Percentiles rank a stretch among this genome's conserved stretches.
phyloP scores from a whole-genome alignment of 2,329 filamentous ascomycete genomes.

The Paecilomyces fulvus region DNA sequence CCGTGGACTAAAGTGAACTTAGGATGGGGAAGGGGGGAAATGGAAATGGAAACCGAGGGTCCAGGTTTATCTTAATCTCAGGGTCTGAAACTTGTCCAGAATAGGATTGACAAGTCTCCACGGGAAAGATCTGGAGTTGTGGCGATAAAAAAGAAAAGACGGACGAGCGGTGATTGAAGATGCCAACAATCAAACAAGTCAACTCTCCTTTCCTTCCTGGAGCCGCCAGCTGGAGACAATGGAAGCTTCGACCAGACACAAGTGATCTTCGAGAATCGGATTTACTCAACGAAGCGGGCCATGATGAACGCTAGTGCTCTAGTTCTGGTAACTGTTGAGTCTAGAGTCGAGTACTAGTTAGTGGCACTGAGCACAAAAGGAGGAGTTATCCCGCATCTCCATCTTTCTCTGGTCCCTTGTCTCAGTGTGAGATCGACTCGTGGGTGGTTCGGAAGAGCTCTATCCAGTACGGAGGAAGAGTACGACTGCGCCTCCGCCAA shows the following conservation, averaged over 20 bases:
- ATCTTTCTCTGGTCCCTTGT: neutral
- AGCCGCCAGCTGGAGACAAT: neutral
- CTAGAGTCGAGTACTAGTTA: neutral
- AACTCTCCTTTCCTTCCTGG: neutral
- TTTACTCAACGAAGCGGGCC: neutral
- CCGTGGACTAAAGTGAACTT: neutral
- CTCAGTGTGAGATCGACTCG: neutral
- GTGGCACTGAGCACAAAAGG: neutral
- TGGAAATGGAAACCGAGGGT: neutral
- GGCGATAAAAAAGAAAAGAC: neutral
- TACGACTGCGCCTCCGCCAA: neutral
- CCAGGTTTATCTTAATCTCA: neutral
- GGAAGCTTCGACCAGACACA: neutral
- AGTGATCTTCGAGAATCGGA: neutral
- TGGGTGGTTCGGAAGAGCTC: neutral
- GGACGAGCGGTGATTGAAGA: neutral
- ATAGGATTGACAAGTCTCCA: neutral
- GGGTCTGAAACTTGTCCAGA: neutral
- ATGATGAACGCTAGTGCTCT: neutral
- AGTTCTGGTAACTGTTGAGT: neutral
- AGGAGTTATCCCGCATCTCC: neutral
- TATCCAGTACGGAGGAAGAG: neutral
- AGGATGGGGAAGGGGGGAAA: neutral
- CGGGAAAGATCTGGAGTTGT: neutral
- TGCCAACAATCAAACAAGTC: neutral